These are phyloP conservation scores for Eucommia ulmoides DNA, from an alignment of 257 asterid species.

Conservation along the genomic window DNA sequence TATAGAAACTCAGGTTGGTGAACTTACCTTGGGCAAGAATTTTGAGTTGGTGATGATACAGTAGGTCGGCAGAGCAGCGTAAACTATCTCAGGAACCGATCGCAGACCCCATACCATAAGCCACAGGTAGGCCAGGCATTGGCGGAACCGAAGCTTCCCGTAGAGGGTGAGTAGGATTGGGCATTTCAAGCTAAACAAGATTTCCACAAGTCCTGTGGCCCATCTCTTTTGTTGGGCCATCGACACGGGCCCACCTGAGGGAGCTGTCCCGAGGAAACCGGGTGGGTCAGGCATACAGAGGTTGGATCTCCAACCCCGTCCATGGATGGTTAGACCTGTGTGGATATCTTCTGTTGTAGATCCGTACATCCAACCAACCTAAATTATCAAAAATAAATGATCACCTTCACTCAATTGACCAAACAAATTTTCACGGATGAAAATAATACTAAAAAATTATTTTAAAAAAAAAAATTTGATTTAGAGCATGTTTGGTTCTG, in stretches of 20 bases:
- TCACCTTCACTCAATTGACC: too few relatives aligned
- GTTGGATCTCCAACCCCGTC: constrained; percentile 21
- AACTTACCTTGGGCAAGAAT: constrained; percentile 20
- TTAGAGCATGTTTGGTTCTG: too few relatives aligned
- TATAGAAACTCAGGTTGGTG: background rate
- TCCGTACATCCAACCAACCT: constrained; percentile 33
- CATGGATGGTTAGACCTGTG: constrained; percentile 22
- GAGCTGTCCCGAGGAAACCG: constrained; percentile 28
- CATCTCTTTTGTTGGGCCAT: constrained; percentile 26
- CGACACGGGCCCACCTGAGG: constrained; percentile 15
- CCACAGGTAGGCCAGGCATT: constrained; percentile 19
- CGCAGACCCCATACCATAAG: constrained; percentile 14
- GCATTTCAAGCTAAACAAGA: constrained; percentile 7
- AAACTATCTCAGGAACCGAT: constrained; percentile 20
- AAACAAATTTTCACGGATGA: too few relatives aligned
- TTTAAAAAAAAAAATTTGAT: too few relatives aligned
- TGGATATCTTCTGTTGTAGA: constrained; percentile 19
- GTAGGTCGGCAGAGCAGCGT: constrained; percentile 24
- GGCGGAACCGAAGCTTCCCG: constrained; percentile 13
- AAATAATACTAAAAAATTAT: too few relatives aligned
- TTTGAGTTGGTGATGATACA: constrained; percentile 19
- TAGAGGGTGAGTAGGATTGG: constrained; percentile 10
- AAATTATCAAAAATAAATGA: background rate
- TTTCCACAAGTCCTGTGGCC: constrained; percentile 27
- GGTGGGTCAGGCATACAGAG: constrained; percentile 17